Conservation (phyloP, 441 rosid genomes). For the Capsella rubella region DNA sequence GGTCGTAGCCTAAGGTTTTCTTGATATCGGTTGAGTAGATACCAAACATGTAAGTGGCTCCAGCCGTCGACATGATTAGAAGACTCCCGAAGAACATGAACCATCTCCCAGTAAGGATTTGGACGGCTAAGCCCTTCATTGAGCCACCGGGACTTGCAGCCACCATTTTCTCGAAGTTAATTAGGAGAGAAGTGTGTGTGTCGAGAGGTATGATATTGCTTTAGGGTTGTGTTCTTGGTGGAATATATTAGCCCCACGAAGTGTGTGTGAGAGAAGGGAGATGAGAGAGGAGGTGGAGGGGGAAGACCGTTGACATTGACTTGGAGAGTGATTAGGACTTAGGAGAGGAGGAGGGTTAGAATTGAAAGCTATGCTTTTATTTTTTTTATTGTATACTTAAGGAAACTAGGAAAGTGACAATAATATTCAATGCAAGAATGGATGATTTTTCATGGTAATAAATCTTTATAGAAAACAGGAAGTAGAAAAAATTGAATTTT, state of each 20-base stretch:
- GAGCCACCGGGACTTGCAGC: constrained; percentile 45
- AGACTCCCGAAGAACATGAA: constrained; percentile 68
- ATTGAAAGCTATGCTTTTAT: constrained; percentile 2
- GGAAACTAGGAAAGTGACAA: too few relatives aligned
- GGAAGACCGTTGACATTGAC: constrained; percentile 43
- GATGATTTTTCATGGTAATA: constrained; percentile 20
- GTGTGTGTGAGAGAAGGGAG: constrained; percentile 39
- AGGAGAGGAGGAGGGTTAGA: constrained; percentile 12
- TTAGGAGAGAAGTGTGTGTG: constrained; percentile 38
- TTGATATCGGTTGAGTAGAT: constrained; percentile 66
- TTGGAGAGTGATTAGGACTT: constrained; percentile 28
- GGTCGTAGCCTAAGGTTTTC: constrained; percentile 63
- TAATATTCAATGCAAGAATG: not conserved
- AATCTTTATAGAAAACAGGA: constrained; percentile 3
- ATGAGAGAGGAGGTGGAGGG: constrained; percentile 34
- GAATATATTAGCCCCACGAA: constrained; percentile 42
- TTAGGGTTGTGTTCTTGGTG: constrained; percentile 35
- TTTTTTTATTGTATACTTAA: not conserved
- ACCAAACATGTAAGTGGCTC: constrained; percentile 78
- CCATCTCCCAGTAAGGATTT: constrained; percentile 61
- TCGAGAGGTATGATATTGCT: constrained; percentile 33
- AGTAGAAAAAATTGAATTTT: not conserved
- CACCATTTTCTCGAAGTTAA: constrained; percentile 45
- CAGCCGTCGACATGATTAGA: constrained; percentile 65
- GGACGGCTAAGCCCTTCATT: constrained; percentile 47